Evolutionary conservation across 176 grass and related monocot genomes (phyloP).

Genomic region (Miscanthus lutarioriparius): DNA sequence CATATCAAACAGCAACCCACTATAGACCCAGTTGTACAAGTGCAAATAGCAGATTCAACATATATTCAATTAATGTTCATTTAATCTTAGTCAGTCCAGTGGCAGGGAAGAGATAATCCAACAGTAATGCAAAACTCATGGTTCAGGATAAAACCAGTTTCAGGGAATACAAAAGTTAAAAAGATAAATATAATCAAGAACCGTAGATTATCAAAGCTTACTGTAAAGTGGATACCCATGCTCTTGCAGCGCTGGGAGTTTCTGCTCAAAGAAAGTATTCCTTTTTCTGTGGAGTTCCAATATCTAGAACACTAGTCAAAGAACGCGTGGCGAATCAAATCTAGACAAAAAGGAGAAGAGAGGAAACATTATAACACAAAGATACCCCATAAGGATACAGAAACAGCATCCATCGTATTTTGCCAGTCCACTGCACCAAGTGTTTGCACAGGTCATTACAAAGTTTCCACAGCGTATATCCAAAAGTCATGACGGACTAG

Average conservation of each 20-base stretch:
- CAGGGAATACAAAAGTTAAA: background rate
- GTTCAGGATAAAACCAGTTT: background rate
- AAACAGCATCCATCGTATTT: slow-evolving; percentile 94
- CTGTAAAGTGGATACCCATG: slow-evolving; percentile 87
- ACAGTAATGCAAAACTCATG: background rate
- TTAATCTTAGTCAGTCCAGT: background rate
- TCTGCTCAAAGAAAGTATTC: slow-evolving; percentile 86
- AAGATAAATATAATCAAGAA: background rate
- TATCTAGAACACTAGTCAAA: slow-evolving; percentile 78
- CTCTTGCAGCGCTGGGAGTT: slow-evolving; percentile 79
- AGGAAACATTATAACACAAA: background rate
- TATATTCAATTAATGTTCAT: background rate
- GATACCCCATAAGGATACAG: slow-evolving; percentile 62
- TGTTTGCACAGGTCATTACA: slow-evolving; percentile 24
- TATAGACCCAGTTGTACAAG: background rate
- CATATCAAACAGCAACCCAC: background rate
- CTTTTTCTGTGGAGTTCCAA: slow-evolving; percentile 85
- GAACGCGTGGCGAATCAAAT: slow-evolving; percentile 42
- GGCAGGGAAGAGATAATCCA: background rate
- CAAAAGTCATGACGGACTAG: slow-evolving; percentile 11
- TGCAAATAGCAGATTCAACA: background rate
- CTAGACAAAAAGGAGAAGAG: slow-evolving; percentile 14
- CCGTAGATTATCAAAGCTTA: slow-evolving; percentile 49
- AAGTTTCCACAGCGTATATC: background rate
- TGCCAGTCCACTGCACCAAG: slow-evolving; percentile 63